Evolutionary conservation across 306 rosid genomes (phyloP).

Genomic region (Vigna nakashimae): DNA sequence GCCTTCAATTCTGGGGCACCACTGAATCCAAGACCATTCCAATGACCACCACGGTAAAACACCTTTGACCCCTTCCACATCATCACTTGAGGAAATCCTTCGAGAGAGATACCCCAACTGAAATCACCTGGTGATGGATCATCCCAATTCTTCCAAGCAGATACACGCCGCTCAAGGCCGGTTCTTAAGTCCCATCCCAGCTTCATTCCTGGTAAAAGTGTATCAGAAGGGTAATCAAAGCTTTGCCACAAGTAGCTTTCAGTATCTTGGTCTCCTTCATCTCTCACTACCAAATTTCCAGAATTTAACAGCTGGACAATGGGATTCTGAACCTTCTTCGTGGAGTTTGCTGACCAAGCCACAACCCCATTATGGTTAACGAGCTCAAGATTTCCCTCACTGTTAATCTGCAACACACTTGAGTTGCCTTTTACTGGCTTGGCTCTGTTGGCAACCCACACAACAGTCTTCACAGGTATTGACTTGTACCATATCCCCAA

Average conservation of each 20-base stretch:
- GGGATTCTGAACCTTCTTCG: constrained; percentile 38
- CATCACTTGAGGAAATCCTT: constrained; percentile 46
- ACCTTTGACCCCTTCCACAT: constrained; percentile 48
- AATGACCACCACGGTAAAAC: constrained; percentile 53
- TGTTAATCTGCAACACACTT: constrained; percentile 49
- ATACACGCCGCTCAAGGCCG: constrained; percentile 42
- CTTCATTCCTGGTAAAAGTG: constrained; percentile 68
- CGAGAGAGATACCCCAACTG: constrained; percentile 42
- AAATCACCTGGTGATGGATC: constrained; percentile 65
- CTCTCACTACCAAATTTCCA: constrained; percentile 61
- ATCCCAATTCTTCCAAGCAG: constrained; percentile 55
- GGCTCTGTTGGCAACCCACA: constrained; percentile 70
- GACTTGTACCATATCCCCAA: constrained; percentile 69
- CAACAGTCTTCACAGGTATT: constrained; percentile 49
- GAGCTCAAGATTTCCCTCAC: constrained; percentile 41
- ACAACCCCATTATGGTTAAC: constrained; percentile 28
- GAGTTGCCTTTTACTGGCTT: constrained; percentile 55
- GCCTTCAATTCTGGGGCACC: constrained; percentile 47
- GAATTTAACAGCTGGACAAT: constrained; percentile 51
- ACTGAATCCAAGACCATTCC: constrained; percentile 56
- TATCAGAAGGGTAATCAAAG: constrained; percentile 69
- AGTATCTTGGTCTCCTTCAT: constrained; percentile 42
- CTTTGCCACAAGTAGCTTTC: constrained; percentile 62
- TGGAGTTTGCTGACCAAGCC: constrained; percentile 51
- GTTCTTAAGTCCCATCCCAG: constrained; percentile 61